phyloP scores from a whole-genome alignment of 495 filamentous ascomycete species.

The Xylaria cubensis region DNA sequence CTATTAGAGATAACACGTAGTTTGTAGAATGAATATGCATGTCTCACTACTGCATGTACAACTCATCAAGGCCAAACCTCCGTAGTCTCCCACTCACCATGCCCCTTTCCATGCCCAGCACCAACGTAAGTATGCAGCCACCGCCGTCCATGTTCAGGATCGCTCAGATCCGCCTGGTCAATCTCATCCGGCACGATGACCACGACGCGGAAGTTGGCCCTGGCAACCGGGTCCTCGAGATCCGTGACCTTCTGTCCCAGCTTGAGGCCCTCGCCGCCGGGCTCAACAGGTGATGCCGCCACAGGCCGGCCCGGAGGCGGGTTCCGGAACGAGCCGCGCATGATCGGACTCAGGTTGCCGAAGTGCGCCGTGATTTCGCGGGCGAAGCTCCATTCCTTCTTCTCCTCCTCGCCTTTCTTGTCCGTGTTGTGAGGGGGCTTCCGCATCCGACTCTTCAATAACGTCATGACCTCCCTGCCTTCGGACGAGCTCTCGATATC shows the following conservation, averaged over 20 bases:
- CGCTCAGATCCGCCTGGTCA: constrained; percentile 74
- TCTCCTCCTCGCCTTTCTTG: constrained; percentile 28
- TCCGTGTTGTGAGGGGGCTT: background rate
- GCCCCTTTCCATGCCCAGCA: constrained; percentile 46
- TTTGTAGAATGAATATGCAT: background rate
- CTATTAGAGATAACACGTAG: background rate
- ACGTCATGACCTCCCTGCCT: constrained; percentile 51
- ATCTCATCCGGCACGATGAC: constrained; percentile 82
- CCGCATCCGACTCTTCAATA: constrained; percentile 57
- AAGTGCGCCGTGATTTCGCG: constrained; percentile 85
- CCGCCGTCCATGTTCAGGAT: constrained; percentile 67
- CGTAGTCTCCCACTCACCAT: constrained; percentile 71
- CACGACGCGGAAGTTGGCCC: constrained; percentile 83
- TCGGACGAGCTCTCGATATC: constrained; percentile 60
- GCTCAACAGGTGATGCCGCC: constrained; percentile 50
- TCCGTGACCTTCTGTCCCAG: constrained; percentile 74
- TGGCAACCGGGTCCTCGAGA: constrained; percentile 70
- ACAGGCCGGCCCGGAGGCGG: constrained; percentile 75
- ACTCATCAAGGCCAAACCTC: constrained; percentile 79
- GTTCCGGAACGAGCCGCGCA: constrained; percentile 78
- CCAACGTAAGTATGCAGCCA: constrained; percentile 69
- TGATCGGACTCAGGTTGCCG: constrained; percentile 78
- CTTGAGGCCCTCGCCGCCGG: constrained; percentile 50
- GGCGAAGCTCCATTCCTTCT: constrained; percentile 66
- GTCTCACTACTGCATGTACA: background rate